Evolutionary conservation across 169 alveolate genomes (phyloP), one percentile per base, ranked within the genome.

Genomic region (Perkinsus olseni): DNA sequence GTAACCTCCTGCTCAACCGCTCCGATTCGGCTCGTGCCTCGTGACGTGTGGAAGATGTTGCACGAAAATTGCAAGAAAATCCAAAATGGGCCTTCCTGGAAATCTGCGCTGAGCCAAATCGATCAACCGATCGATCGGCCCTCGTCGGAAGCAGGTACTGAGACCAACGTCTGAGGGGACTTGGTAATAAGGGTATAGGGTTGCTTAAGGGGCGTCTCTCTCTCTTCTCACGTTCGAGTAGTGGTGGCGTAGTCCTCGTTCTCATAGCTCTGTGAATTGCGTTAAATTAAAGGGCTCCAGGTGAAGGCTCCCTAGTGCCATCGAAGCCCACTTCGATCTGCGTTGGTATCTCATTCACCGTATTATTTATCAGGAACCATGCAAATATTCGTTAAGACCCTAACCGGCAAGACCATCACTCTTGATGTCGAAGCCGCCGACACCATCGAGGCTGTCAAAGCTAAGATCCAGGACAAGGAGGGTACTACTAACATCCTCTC

Each of bases 391-490:
- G 99, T 98, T 91, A 98, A 98, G 96, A 98, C 99, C 91, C 96
- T 98, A 62, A 98, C 99, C 38, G 99, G 99, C n/a, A 97, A 98
- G 96, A 98, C 99, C 91, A 97, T 99, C 92, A 98, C 99, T 39
- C 97, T 99, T 36, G 99, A 98, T 93, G 99, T 98, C 74, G 99
- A 98, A 95, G 98, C 99, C 93, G 96, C 99, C 39, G 99, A 98
- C 95, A 97, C 99, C 37, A 98, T 98, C 96, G 99, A 99, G 94
- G 98, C 98, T 95, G 99, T 99, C 91, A 98, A 98, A 97, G 99
- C 99, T 91, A 98, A 98, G 97, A 98, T 98, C 93, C 99, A 98
- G 93, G 99, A 98, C 95, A 98, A 98, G 96, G 99, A 98, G 96
- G 99, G 99, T 13, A n/a, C 92, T 11, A 11, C 92, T 20, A 28